Evolutionary conservation across 805 yeast genomes (phyloP), one percentile per base, ranked within the genome.

Genomic region (Teunomyces pallodes): DNA sequence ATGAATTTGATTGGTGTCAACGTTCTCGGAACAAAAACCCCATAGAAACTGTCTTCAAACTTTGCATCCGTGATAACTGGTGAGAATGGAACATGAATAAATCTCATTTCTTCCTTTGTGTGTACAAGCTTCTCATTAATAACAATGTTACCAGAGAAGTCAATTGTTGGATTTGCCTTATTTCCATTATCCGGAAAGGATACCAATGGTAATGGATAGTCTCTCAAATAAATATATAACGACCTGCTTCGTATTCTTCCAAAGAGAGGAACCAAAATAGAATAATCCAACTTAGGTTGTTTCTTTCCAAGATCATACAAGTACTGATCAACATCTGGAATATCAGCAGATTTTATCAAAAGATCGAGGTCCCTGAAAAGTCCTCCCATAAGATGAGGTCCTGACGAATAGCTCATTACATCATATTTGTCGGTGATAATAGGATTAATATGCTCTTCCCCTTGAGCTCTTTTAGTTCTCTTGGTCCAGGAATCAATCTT

Each of bases 1-100:
- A 74, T 76, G 33, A 79, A 68, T 53, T 84, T 84, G 16, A 84
- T 76, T 0, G 86, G 81, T 2, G 86, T 81, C 61, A 84, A 68
- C 0, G 90, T 84, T 55, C 90, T 74, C 0, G 84, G 76, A 10
- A 83, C 73, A 52, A 74, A 76, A 2, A 77, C 75, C 0, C 85
- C 82, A 61, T 82, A 84, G 46, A 84, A 74, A 35, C 75, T 78
- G 54, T 81, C 82, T 16, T 41, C 55, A 7, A 59, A 63, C 3
- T 56, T 47, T 40, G 66, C 71, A 20, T 65, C 64, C 2, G 67
- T 64, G 5, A 75, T 74, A 28, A 79, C 77, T 0, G 84, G 81
- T 3, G 84, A 82, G 60, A 81, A 82, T 1, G 83, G 83, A 2
- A 81, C 82, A 61, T 75, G 81, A 4, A 80, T 71, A 27, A 69